Conservation (phyloP, 768 basidiomycete genomes). For the Symmetrospora coprosmae region DNA sequence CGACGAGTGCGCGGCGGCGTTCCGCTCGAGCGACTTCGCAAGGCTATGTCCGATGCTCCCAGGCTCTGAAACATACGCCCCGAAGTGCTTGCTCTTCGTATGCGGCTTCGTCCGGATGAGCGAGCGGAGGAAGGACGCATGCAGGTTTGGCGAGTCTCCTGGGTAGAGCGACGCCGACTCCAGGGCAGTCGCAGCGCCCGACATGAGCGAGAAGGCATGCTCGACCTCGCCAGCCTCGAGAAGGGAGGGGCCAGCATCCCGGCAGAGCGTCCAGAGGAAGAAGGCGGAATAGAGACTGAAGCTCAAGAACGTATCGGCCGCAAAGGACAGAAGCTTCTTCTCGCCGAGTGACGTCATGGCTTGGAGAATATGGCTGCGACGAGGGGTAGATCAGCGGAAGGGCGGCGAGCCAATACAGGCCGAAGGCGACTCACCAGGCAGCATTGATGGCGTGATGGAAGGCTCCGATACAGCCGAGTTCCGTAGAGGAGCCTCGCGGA, state of each 20-base stretch:
- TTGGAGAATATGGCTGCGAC: not conserved
- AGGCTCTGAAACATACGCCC: no score
- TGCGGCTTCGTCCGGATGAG: no score
- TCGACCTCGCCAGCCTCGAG: conserved; percentile 17
- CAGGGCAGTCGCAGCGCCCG: not conserved
- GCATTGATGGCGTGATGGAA: conserved; percentile 18
- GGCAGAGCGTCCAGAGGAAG: conserved; percentile 20
- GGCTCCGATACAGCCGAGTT: conserved; percentile 11
- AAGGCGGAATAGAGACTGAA: conserved; percentile 17
- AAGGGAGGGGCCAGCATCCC: not conserved
- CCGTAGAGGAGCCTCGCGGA: not conserved
- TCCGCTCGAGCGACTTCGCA: not conserved
- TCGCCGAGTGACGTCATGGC: conserved; percentile 9
- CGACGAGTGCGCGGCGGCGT: not conserved
- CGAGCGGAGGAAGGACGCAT: conserved; percentile 15
- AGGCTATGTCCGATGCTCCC: not conserved
- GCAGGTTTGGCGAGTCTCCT: conserved; percentile 15
- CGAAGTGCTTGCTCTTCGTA: no score
- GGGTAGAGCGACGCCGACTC: conserved; percentile 17
- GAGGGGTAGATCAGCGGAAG: not conserved
- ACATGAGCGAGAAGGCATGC: conserved; percentile 3
- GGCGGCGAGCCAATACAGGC: not conserved
- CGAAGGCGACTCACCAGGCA: no score
- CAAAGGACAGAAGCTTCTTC: conserved; percentile 12
- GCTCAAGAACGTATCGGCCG: conserved; percentile 11